Base-by-base conservation (phyloP, 2,329 filamentous ascomycete species). In the Cladosporium sp. region DNA sequence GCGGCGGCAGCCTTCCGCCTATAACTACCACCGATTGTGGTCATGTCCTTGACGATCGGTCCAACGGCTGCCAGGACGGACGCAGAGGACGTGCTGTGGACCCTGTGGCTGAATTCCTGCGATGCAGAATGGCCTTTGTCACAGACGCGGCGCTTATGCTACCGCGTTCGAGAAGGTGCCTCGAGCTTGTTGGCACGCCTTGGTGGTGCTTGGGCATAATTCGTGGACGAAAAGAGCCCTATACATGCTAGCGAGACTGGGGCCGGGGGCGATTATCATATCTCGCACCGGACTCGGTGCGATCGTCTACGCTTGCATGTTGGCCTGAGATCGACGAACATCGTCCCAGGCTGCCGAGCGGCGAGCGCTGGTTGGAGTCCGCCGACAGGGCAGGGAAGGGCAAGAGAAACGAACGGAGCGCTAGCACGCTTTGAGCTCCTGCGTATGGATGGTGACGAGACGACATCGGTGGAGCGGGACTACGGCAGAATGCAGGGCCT, bases 371-470 rank as follows among this genome's bases (percentile, higher is more conserved):
- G 32, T 23, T 34, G 54, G 54, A 30, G 23, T 32, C 25, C n/a
- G 23, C 54, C 16, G 54, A 21, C 54, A 57, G 54, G 54, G 54
- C n/a, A 32, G 32, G 21, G n/a, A 16, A 13, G 7, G 14, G 14
- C 6, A 26, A 16, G n/a, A 18, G 18, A 8, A 6, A 43, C 18
- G n/a, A 43, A 43, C 36, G n/a, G 6, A 23, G 51, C 51, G 51
- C 51, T 54, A 54, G 51, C 26, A 30, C 26, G 51, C 28, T 36
- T 57, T 16, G 10, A 39, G 54, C 54, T 39, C 10, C 30, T 57
- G 54, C 54, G 54, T 57, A 34, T 23, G 32, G 54, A 51, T 57
- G 54, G 54, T 57, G 54, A 57, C 54, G 54, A 57, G 54, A 57
- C 54, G 54, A 36, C 54, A 57, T 57, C n/a, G 54, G 30, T 57